These are phyloP conservation scores for Yarrowia porcina DNA, from an alignment of 805 yeast species.

Conservation along the genomic window DNA sequence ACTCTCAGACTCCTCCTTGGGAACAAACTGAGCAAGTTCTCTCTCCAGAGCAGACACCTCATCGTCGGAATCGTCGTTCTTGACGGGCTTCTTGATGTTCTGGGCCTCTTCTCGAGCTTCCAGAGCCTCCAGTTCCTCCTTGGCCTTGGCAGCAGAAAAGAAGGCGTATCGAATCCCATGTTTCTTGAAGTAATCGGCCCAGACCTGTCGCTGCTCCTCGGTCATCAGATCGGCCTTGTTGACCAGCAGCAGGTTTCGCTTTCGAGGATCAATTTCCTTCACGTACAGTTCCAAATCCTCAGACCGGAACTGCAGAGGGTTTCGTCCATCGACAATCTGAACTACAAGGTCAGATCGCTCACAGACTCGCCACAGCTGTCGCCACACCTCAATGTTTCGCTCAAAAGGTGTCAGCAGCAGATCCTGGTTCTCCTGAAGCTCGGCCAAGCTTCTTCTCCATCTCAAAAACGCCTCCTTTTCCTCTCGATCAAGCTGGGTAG, in stretches of 20 bases:
- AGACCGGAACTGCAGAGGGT: constrained; percentile 86
- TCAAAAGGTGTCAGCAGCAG: constrained; percentile 92
- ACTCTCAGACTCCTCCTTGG: constrained; percentile 31
- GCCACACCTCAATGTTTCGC: constrained; percentile 96
- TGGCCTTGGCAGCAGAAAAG: constrained; percentile 87
- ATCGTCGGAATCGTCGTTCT: constrained; percentile 28
- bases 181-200: constrained; percentile 80
- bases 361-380: constrained; percentile 96
- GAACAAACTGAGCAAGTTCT: constrained; percentile 33
- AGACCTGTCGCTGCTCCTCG: constrained; percentile 66
- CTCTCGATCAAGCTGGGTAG: constrained; percentile 71
- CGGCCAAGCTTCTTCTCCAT: constrained; percentile 91
- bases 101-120: constrained; percentile 40
- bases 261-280: constrained; percentile 66
- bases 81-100: constrained; percentile 29
- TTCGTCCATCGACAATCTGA: constrained; percentile 96
- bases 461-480: constrained; percentile 88
- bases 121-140: constrained; percentile 66
- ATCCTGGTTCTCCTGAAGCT: constrained; percentile 78
- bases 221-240: constrained; percentile 91
- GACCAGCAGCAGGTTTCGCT: constrained; percentile 76
- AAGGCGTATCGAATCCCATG: constrained; percentile 79
- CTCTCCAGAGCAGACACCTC: constrained; percentile 31
- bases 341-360: constrained; percentile 92
- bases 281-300: constrained; percentile 84